These are phyloP conservation scores for Fusarium paranaense DNA, from an alignment of 2,329 filamentous ascomycete species.

Conservation along the genomic window DNA sequence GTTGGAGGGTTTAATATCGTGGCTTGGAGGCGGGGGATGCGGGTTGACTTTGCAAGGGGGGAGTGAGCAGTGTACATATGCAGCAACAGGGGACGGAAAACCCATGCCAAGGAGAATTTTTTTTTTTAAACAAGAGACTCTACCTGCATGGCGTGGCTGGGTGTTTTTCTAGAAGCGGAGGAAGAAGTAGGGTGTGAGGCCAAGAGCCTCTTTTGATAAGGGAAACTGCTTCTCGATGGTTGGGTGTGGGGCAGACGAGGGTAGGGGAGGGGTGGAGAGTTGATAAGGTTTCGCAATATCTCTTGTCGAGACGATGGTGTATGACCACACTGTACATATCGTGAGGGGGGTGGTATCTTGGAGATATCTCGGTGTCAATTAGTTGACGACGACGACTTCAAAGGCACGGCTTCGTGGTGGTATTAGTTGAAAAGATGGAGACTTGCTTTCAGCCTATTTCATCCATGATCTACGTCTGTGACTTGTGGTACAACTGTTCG, in stretches of 20 bases:
- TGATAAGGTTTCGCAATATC: background rate
- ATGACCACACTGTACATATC: background rate
- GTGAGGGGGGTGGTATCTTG: background rate
- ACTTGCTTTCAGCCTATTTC: background rate
- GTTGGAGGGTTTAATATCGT: slow-evolving; percentile 10
- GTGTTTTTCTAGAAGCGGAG: background rate
- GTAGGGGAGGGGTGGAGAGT: background rate
- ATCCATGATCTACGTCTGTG: background rate
- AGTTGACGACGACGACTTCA: background rate
- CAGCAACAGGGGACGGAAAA: background rate
- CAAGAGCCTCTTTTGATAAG: background rate
- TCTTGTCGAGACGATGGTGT: background rate
- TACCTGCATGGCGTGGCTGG: background rate
- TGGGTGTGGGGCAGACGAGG: background rate
- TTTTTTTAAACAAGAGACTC: background rate
- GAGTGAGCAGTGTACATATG: slow-evolving; percentile 4
- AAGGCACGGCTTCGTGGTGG: background rate
- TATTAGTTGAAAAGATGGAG: background rate
- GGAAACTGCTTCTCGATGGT: background rate
- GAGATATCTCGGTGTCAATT: background rate
- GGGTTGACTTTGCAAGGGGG: slow-evolving; percentile 3
- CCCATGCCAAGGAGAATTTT: background rate
- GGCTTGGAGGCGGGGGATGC: slow-evolving; percentile 19
- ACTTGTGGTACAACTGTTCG: background rate
- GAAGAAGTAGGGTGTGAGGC: background rate